Evolutionary conservation across 208 protist species (phyloP).

Genomic region (Wallacemonas collosoma): DNA sequence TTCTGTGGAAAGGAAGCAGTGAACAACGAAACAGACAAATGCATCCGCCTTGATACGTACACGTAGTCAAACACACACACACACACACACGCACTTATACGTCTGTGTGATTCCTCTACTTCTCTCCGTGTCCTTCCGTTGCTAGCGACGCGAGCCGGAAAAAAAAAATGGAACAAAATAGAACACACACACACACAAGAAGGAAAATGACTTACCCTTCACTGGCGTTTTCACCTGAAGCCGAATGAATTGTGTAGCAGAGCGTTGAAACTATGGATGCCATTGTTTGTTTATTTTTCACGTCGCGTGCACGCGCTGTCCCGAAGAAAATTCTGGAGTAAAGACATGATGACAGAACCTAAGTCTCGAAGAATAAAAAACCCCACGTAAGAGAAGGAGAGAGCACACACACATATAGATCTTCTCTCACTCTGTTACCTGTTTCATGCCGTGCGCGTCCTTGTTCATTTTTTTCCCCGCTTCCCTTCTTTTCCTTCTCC

Average conservation of each 20-base stretch:
- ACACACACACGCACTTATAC: neutral
- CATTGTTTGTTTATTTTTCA: neutral
- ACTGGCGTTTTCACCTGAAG: too few relatives aligned
- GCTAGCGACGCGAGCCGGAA: neutral
- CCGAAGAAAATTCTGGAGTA: neutral
- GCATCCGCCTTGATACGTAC: neutral
- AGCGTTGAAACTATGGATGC: neutral
- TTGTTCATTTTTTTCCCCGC: neutral
- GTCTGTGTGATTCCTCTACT: neutral
- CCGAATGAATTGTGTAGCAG: neutral
- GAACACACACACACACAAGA: neutral
- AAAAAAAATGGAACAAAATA: neutral
- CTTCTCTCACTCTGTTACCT: constrained; percentile 2
- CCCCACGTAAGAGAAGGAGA: neutral
- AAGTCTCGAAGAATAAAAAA: neutral
- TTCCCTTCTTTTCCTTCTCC: neutral
- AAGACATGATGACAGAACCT: neutral
- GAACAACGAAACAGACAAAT: neutral
- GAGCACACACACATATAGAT: constrained; percentile 9
- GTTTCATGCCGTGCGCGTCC: neutral
- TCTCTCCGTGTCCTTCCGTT: neutral
- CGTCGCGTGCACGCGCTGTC: neutral
- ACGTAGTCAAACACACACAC: neutral
- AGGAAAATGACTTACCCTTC: neutral
- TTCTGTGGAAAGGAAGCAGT: neutral